Conservation (phyloP, 768 basidiomycete genomes). For the Naganishia antarctica region DNA sequence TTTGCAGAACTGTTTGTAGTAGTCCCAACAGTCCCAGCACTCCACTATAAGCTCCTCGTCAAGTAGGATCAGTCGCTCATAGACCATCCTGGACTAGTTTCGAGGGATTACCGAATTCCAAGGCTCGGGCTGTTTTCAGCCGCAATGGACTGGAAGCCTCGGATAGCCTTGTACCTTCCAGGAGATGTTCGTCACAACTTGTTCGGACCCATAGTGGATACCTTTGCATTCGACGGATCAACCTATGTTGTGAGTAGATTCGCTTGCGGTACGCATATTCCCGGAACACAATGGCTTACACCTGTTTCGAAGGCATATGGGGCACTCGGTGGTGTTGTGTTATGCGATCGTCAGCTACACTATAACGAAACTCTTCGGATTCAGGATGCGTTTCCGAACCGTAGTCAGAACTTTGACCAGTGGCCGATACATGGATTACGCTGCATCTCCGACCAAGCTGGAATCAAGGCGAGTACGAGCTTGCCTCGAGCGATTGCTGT, state of each 20-base stretch:
- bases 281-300: neutral
- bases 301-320: constrained; percentile 1
- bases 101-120: too few species aligned
- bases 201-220: constrained; percentile 9
- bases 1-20: too few species aligned
- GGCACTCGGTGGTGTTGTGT: constrained; percentile 1
- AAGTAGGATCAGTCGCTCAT: too few species aligned
- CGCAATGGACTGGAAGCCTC: constrained; percentile 15
- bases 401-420: neutral
- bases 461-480: neutral
- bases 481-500: neutral
- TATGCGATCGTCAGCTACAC: constrained; percentile 16
- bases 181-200: constrained; percentile 10
- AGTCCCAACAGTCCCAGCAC: too few species aligned
- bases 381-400: constrained; percentile 10
- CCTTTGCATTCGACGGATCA: neutral
- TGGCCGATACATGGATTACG: constrained; percentile 2
- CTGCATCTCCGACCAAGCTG: neutral
- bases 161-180: constrained; percentile 5
- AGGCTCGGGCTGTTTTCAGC: neutral
- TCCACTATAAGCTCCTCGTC: too few species aligned
- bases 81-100: too few species aligned
- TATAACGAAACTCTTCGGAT: constrained; percentile 5
- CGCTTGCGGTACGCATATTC: too few species aligned
- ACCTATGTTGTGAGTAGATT: constrained; percentile 1